Conservation (phyloP, 257 asterid genomes). For the Nicotiana undulata region DNA sequence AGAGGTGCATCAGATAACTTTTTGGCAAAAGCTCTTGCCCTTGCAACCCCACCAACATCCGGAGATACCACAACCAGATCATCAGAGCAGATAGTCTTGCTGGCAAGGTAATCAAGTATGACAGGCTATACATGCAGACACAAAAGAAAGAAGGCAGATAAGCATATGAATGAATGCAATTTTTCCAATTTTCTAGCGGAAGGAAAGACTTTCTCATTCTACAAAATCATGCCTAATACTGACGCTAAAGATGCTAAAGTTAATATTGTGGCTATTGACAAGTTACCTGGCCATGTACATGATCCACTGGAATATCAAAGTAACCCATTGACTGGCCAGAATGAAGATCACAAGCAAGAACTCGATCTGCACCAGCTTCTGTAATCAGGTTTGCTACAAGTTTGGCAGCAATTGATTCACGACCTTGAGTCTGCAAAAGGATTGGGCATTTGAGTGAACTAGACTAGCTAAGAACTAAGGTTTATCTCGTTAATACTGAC, state of each 20-base stretch:
- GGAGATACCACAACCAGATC: constrained; percentile 95
- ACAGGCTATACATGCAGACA: constrained; percentile 49
- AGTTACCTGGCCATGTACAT: constrained; percentile 71
- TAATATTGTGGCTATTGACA: neutral
- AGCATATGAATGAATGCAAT: neutral
- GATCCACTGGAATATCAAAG: constrained; percentile 94
- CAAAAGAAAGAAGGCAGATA: neutral
- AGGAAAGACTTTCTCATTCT: constrained; percentile 1
- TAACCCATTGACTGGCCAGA: constrained; percentile 95
- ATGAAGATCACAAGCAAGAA: constrained; percentile 92
- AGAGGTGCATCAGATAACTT: constrained; percentile 92
- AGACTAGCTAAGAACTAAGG: neutral
- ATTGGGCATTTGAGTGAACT: neutral
- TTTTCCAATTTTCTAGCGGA: neutral
- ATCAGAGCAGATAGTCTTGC: constrained; percentile 64
- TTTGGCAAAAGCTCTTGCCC: constrained; percentile 92
- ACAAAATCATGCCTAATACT: neutral
- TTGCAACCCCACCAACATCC: constrained; percentile 95
- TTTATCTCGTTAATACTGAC: neutral
- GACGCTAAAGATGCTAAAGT: neutral
- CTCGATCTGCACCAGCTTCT: constrained; percentile 89
- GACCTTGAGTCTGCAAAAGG: constrained; percentile 71
- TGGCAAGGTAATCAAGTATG: constrained; percentile 91
- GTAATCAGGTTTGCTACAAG: constrained; percentile 79
- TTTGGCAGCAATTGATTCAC: constrained; percentile 91